Base-by-base conservation (phyloP, 495 filamentous ascomycete species). In the Penicillium coprophilum region DNA sequence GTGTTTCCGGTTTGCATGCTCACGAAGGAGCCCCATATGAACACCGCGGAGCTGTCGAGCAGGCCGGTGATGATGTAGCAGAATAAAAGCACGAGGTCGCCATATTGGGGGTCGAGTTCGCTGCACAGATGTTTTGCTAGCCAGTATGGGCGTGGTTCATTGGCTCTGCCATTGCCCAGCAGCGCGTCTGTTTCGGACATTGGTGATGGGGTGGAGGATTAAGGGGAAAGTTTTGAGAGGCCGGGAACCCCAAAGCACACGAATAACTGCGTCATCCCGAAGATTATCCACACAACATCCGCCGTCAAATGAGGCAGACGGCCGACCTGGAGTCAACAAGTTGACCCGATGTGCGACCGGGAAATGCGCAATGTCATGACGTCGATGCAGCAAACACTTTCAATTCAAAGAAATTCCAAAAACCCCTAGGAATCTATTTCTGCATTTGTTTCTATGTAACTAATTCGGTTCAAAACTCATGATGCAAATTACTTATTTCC, bases 1-100 rank as follows among this genome's bases (percentile, higher is more conserved):
- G 88, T 89, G 68, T 91, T 91, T 76, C 87, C 87, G 23, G 87
- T 90, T 63, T 91, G 87, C 88, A 91, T 90, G 60, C 83, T 87
- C 23, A 88, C 87, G 61, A 91, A 90, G 1, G 84, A 83, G 12
- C 87, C 87, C 87, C 87, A 90, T 23, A 85, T 85, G 24, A 82
- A 85, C 46, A 88, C 83, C 9, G 86, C 81, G 1, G 86, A 80
- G 74, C 84, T 87, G 65, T 91, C 88, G 7, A 91, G 77, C 1
- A 91, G 71, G 3, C 88, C 88, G 9, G 87, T 91, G 67, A 88
- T 86, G 53, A 87, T 70, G 60, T 89, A 90, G 69, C 85, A 87
- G 48, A 79, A 69, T 3, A 90, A 75, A 8, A 91, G 75, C 12
- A 88, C 58, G 1, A 86, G 30, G 60, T 90, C 86, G 21, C 81